A percentile compares a stretch with the other conserved stretches of the same genome.
phyloP scores from a whole-genome alignment of 164 flowering plant genomes.

The Vitis riparia region DNA sequence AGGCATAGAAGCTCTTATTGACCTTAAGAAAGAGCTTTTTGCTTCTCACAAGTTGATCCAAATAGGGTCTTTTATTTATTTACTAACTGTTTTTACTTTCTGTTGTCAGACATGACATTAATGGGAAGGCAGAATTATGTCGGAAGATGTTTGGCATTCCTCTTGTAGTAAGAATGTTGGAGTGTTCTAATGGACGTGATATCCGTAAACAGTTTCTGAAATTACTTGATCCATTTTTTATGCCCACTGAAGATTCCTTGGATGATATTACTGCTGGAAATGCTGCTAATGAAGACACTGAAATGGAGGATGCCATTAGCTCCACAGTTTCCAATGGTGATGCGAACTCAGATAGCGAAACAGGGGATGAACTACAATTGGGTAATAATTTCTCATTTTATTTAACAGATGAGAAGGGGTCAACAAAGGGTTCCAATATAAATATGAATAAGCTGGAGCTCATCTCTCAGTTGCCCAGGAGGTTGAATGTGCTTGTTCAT shows the following conservation, averaged over 20 bases:
- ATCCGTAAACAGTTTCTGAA: slow-evolving; percentile 41
- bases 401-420: slow-evolving; percentile 39
- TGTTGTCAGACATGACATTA: slow-evolving; percentile 4
- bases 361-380: slow-evolving; percentile 14
- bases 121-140: slow-evolving; percentile 23
- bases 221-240: slow-evolving; percentile 46
- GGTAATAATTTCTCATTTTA: slow-evolving; percentile 46
- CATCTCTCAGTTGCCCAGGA: slow-evolving; percentile 18
- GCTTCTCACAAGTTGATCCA: too few species aligned
- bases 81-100: not conserved
- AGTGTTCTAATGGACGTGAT: slow-evolving; percentile 42
- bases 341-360: slow-evolving; percentile 18
- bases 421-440: slow-evolving; percentile 28
- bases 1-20: too few species aligned
- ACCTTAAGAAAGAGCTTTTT: too few species aligned
- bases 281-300: slow-evolving; percentile 23
- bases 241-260: slow-evolving; percentile 21
- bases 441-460: slow-evolving; percentile 38
- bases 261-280: slow-evolving; percentile 17
- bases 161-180: slow-evolving; percentile 43
- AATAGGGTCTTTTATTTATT: too few species aligned
- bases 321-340: slow-evolving; percentile 10
- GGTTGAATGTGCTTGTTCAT: slow-evolving; percentile 38
- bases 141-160: slow-evolving; percentile 65
- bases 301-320: slow-evolving; percentile 18